Evolutionary conservation across 2,329 filamentous ascomycete genomes (phyloP).

Genomic region (Apiospora koreana): DNA sequence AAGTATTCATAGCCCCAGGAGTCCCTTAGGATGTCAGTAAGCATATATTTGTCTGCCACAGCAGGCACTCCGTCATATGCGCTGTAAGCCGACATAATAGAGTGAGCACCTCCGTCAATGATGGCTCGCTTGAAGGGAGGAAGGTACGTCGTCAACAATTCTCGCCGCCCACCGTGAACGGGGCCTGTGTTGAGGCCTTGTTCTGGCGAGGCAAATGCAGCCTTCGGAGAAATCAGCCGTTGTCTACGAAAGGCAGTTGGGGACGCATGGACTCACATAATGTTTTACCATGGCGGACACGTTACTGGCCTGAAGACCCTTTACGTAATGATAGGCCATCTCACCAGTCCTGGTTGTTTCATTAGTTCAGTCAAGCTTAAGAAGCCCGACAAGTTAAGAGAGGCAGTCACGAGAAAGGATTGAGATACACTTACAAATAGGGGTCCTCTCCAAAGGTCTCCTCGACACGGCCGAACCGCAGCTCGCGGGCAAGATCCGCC

Average conservation of each 20-base stretch:
- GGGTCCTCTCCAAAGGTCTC: slow-evolving; percentile 73
- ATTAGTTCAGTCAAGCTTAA: slow-evolving; percentile 13
- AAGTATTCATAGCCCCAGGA: slow-evolving; percentile 77
- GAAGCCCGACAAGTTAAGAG: neutral
- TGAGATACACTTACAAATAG: slow-evolving; percentile 46
- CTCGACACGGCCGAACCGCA: slow-evolving; percentile 72
- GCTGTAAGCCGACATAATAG: slow-evolving; percentile 75
- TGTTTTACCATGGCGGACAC: slow-evolving; percentile 77
- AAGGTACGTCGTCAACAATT: slow-evolving; percentile 57
- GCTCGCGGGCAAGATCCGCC: slow-evolving; percentile 69
- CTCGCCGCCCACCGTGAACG: slow-evolving; percentile 53
- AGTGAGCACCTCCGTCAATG: slow-evolving; percentile 66
- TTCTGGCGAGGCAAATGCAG: slow-evolving; percentile 67
- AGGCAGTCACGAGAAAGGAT: neutral
- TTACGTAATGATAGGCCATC: slow-evolving; percentile 59
- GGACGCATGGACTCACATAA: slow-evolving; percentile 47
- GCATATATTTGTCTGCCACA: slow-evolving; percentile 63
- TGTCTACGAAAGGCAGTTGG: slow-evolving; percentile 16
- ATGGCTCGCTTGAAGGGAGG: slow-evolving; percentile 69
- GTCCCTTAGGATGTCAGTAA: slow-evolving; percentile 68
- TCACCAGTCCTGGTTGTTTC: slow-evolving; percentile 53
- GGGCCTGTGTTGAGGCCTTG: slow-evolving; percentile 71
- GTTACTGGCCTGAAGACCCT: slow-evolving; percentile 62
- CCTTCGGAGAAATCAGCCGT: slow-evolving; percentile 27
- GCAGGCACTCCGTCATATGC: slow-evolving; percentile 72